phyloP scores from a whole-genome alignment of 352 stramenopile genomes.

The Thalassiosira sp. region DNA sequence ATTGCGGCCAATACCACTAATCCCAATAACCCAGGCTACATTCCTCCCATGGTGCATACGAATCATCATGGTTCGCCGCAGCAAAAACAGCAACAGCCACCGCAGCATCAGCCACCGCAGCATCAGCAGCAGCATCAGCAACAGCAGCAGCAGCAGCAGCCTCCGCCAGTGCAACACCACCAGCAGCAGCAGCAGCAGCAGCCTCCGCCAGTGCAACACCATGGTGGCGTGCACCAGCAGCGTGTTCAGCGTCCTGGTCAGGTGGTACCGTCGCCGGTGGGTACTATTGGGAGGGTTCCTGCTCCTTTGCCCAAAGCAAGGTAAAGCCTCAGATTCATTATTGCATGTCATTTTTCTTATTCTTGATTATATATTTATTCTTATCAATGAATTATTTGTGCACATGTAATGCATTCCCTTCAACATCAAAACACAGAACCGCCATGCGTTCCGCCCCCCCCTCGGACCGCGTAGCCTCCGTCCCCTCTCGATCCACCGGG shows the following conservation, averaged over 20 bases:
- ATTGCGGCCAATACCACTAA: slow-evolving; percentile 10
- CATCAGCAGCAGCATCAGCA: too few species aligned
- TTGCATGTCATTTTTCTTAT: background rate
- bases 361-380: background rate
- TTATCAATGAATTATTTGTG: too few species aligned
- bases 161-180: slow-evolving; percentile 1
- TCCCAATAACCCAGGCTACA: slow-evolving; percentile 20
- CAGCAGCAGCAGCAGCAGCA: slow-evolving; percentile 9
- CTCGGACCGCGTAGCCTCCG: background rate
- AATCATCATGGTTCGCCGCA: slow-evolving; percentile 7
- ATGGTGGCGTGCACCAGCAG: too few species aligned
- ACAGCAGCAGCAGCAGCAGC: slow-evolving; percentile 12
- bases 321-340: too few species aligned
- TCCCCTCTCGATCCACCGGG: slow-evolving; percentile 1
- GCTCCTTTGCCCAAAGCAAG: slow-evolving; percentile 33
- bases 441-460: background rate
- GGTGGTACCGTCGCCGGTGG: background rate
- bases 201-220: background rate
- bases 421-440: background rate
- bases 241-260: background rate
- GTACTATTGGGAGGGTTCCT: slow-evolving; percentile 8
- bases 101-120: too few species aligned
- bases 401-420: too few species aligned
- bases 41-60: slow-evolving; percentile 28
- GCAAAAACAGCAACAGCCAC: background rate